phyloP scores from a whole-genome alignment of 768 basidiomycete genomes.

The Scleroderma citrinum region DNA sequence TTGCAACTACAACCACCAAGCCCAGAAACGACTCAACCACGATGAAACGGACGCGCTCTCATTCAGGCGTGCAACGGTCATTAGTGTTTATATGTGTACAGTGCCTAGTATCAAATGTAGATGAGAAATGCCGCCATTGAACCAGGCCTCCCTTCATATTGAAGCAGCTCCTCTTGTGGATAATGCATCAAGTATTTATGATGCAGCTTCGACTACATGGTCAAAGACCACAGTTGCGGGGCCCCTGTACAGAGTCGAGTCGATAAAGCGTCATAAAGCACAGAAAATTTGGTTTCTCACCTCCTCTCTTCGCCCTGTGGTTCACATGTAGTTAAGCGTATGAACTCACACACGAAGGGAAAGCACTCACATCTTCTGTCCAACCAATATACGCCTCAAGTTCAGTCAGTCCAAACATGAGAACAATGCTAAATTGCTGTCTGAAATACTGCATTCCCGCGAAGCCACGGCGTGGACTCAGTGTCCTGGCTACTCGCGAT shows the following conservation, averaged over 20 bases:
- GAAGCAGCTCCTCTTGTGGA: background rate
- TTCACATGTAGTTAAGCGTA: background rate
- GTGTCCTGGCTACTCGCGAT: conserved; percentile 23
- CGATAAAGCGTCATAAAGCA: background rate
- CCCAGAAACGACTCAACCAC: conserved; percentile 7
- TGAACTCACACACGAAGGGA: background rate
- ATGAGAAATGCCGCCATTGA: too few relatives aligned
- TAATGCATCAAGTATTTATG: background rate
- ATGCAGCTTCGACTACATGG: conserved; percentile 26
- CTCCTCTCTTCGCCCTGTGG: conserved; percentile 16
- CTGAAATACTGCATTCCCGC: conserved; percentile 26
- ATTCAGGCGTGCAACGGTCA: too few relatives aligned
- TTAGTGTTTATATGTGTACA: too few relatives aligned
- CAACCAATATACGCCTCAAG: conserved; percentile 42
- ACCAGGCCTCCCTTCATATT: too few relatives aligned
- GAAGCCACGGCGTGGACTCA: conserved; percentile 26
- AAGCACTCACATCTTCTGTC: conserved; percentile 34
- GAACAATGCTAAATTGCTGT: conserved; percentile 33
- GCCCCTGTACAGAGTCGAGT: conserved; percentile 18
- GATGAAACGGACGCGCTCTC: conserved; percentile 59
- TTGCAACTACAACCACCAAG: background rate
- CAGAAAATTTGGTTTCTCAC: conserved; percentile 4
- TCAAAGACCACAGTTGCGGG: conserved; percentile 28
- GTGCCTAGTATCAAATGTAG: too few relatives aligned
- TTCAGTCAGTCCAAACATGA: conserved; percentile 42